Base-by-base conservation (phyloP, 2,329 filamentous ascomycete species). In the Huntiella omanensis region DNA sequence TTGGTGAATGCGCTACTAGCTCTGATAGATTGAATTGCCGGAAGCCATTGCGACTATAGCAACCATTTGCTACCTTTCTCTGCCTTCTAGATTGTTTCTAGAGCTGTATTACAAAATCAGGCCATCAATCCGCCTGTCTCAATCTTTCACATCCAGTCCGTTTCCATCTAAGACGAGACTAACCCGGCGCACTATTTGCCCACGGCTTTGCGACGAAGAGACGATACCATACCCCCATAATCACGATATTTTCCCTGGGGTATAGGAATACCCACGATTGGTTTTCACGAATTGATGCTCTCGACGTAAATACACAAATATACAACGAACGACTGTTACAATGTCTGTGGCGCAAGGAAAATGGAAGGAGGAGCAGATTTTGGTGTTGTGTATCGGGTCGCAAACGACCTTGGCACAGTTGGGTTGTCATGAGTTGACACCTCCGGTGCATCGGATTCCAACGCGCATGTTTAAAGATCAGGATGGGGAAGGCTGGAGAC, bases 401-500 rank as follows among this genome's bases (percentile, higher is more conserved):
- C 79, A 82, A 63, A 88, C 80, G 53, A 94, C 86, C 49, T 76
- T 93, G 65, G 87, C 86, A 54, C 86, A 94, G 70, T 73, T 94
- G 36, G 87, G 87, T 44, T 80, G 91, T 55, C 79, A 77, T 55
- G 87, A 95, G 66, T 80, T 96, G 61, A 93, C 87, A 33, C 87
- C 86, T 38, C 85, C 91, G n/a, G 73, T 78, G 51, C 75, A 83
- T 60, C 83, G 86, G 54, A 74, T 96, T 54, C 77, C 83, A 32
- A 95, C 88, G 62, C 81, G 91, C 66, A 94, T 98, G 86, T 98
- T 96, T 45, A 76, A 78, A 54, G 86, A 92, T 57, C 71, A 73
- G 46, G 83, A 84, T 49, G 77, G 82, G 58, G 86, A 76, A 58
- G 82, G 88, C 32, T 77, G 70, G 66, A 61, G 68, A 57, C 86